Evolutionary conservation across 1,284 basidiomycete species (phyloP).

Genomic region (Chalciporus sp.): DNA sequence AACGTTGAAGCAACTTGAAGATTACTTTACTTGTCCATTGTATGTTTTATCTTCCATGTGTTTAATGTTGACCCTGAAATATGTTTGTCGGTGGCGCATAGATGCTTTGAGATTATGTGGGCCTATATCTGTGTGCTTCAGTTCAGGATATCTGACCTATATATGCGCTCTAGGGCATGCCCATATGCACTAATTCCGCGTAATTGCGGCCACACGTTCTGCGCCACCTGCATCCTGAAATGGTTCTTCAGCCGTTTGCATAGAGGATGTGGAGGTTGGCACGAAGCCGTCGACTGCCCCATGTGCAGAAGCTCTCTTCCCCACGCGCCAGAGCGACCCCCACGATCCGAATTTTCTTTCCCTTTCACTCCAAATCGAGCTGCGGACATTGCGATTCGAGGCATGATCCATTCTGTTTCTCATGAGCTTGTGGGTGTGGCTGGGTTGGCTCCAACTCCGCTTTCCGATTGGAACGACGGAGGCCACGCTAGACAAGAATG

Average conservation of each 20-base stretch:
- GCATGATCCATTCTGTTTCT: slow-evolving; percentile 47
- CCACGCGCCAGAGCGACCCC: slow-evolving; percentile 49
- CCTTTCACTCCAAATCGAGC: slow-evolving; percentile 65
- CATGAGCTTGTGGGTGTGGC: slow-evolving; percentile 13
- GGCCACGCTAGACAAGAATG: slow-evolving; percentile 52
- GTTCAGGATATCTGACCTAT: slow-evolving; percentile 22
- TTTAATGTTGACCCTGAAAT: slow-evolving; percentile 14
- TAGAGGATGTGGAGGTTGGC: slow-evolving; percentile 62
- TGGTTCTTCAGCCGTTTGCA: slow-evolving; percentile 69
- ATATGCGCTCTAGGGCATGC: slow-evolving; percentile 46
- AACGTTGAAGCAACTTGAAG: slow-evolving; percentile 53
- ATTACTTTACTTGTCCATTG: slow-evolving; percentile 48
- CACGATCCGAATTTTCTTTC: slow-evolving; percentile 51
- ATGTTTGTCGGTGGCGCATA: slow-evolving; percentile 15
- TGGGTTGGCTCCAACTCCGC: slow-evolving; percentile 5
- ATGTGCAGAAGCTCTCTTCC: slow-evolving; percentile 59
- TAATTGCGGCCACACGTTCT: slow-evolving; percentile 67
- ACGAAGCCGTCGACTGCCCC: slow-evolving; percentile 65
- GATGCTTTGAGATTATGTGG: slow-evolving; percentile 46
- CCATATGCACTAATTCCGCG: slow-evolving; percentile 59
- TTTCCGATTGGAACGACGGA: slow-evolving; percentile 49
- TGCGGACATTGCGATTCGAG: slow-evolving; percentile 50
- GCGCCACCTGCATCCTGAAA: slow-evolving; percentile 62
- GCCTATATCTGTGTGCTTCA: slow-evolving; percentile 15
- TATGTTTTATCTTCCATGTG: slow-evolving; percentile 12